Conservation (phyloP, 176 grass and related monocot species). For the Paspalum vaginatum region DNA sequence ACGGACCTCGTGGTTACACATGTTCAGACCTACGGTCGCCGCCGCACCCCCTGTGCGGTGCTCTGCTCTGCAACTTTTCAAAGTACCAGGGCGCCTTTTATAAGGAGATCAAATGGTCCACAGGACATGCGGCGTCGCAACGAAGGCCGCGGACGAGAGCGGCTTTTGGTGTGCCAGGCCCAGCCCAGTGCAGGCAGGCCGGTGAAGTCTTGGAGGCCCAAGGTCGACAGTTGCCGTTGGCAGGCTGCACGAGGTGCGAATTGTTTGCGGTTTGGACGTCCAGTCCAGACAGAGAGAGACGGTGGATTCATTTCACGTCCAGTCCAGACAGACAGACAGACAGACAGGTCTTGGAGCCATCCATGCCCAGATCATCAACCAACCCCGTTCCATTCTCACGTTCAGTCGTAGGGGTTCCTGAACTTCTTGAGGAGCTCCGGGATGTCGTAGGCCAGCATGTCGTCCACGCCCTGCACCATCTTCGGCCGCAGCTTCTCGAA, state of each 20-base stretch:
- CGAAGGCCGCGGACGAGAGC: background rate
- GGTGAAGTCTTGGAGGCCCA: slow-evolving; percentile 2
- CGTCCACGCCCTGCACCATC: slow-evolving; percentile 79
- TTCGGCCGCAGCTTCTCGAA: slow-evolving; percentile 75
- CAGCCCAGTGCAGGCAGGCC: background rate
- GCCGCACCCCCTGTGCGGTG: background rate
- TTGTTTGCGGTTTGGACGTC: background rate
- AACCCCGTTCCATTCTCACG: background rate
- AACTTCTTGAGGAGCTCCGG: slow-evolving; percentile 83
- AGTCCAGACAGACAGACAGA: too few species aligned
- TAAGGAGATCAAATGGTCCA: background rate
- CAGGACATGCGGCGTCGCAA: background rate
- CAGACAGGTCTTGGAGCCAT: too few species aligned
- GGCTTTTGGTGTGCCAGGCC: background rate
- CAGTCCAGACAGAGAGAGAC: too few species aligned
- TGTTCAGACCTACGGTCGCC: slow-evolving; percentile 18
- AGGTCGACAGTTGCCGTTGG: background rate
- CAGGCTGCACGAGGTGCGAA: background rate
- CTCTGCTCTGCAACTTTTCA: background rate
- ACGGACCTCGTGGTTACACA: background rate
- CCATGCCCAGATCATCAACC: background rate
- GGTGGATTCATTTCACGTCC: too few species aligned
- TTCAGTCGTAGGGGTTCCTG: slow-evolving; percentile 83
- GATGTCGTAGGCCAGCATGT: slow-evolving; percentile 84
- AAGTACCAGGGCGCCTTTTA: background rate